Evolutionary conservation across 2,329 filamentous ascomycete species (phyloP).

Genomic region (Beauveria bassiana): DNA sequence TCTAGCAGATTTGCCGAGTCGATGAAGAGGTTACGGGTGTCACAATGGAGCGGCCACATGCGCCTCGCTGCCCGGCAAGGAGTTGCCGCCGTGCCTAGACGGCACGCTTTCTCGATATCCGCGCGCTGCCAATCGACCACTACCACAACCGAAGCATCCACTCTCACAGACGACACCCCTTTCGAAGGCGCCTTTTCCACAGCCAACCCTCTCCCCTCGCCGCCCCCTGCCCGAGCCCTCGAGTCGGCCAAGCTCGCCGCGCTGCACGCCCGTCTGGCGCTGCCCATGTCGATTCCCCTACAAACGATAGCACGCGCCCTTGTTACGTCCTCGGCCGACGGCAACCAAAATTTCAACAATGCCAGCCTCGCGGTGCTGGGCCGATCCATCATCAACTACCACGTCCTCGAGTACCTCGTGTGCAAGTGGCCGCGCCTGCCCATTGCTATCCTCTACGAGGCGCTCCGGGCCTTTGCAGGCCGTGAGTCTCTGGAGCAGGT

Average conservation of each 20-base stretch:
- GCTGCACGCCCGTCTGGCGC: conserved; percentile 78
- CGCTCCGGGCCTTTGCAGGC: conserved; percentile 78
- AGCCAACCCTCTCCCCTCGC: conserved; percentile 54
- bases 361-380: conserved; percentile 73
- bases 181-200: conserved; percentile 14
- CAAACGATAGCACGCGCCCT: conserved; percentile 81
- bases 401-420: conserved; percentile 80
- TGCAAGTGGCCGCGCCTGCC: conserved; percentile 88
- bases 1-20: conserved; percentile 10
- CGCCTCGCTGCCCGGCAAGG: conserved; percentile 26
- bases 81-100: conserved; percentile 18
- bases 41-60: conserved; percentile 34
- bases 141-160: conserved; percentile 18
- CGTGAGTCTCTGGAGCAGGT: conserved; percentile 65
- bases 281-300: conserved; percentile 74
- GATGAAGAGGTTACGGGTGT: conserved; percentile 37
- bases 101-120: conserved; percentile 17
- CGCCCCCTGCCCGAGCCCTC: conserved; percentile 57
- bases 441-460: conserved; percentile 77
- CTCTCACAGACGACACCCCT: conserved; percentile 16
- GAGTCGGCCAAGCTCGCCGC: conserved; percentile 84
- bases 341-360: conserved; percentile 80
- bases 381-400: conserved; percentile 76
- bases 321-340: conserved; percentile 77
- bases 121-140: conserved; percentile 27